phyloP scores from a whole-genome alignment of 2,329 filamentous ascomycete genomes.

The Myriangium duriaei region DNA sequence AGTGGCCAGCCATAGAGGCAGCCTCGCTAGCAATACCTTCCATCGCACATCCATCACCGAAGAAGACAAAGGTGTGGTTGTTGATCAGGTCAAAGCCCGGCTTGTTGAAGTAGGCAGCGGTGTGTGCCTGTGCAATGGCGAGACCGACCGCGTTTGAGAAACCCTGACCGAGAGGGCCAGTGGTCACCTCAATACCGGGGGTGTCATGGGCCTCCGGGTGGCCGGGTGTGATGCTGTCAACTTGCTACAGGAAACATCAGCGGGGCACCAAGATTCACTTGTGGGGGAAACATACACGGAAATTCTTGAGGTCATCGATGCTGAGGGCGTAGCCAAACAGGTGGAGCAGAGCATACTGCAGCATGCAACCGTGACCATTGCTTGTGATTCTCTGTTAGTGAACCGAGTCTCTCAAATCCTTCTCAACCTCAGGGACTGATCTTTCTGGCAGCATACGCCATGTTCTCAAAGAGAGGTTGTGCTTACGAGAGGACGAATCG shows the following conservation, averaged over 20 bases:
- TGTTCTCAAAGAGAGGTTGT: constrained; percentile 2
- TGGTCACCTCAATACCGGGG: constrained; percentile 94
- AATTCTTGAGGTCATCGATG: constrained; percentile 87
- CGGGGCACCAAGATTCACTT: too few species aligned
- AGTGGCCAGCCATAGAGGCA: constrained; percentile 81
- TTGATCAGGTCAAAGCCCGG: constrained; percentile 79
- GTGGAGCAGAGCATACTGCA: constrained; percentile 96
- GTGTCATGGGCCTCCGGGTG: constrained; percentile 96
- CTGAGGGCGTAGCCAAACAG: constrained; percentile 80
- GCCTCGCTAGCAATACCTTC: constrained; percentile 95
- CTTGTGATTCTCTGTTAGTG: constrained; percentile 33
- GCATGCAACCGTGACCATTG: constrained; percentile 98
- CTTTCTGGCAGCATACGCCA: constrained; percentile 1
- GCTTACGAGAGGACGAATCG: constrained; percentile 98
- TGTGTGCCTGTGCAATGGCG: constrained; percentile 90
- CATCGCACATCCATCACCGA: constrained; percentile 97
- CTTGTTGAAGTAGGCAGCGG: constrained; percentile 89
- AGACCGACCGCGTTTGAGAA: constrained; percentile 96
- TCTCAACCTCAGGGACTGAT: neutral
- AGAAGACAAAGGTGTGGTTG: constrained; percentile 96
- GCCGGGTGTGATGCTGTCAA: constrained; percentile 77
- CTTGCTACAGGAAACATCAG: constrained; percentile 35
- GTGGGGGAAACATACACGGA: constrained; percentile 64
- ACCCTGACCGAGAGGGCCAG: constrained; percentile 93
- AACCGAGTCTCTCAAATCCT: too few species aligned